Percentiles rank a stretch among this genome's conserved stretches.
Conservation (phyloP, 352 stramenopile genomes). For the Pythium rhizo-oryzae region DNA sequence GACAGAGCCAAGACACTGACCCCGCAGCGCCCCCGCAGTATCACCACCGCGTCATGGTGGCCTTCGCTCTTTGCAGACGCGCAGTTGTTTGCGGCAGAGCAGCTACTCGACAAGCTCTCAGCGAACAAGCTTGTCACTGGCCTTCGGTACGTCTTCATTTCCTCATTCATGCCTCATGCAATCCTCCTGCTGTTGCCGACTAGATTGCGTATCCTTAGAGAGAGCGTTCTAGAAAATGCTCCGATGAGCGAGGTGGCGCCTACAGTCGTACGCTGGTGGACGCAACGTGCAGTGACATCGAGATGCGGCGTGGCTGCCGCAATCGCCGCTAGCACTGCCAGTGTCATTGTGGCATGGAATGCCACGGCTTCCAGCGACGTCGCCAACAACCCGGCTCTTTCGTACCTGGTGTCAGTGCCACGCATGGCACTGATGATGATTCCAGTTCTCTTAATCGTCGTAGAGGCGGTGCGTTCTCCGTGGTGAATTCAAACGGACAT, state of each 20-base stretch:
- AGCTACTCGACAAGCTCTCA: slow-evolving; percentile 7
- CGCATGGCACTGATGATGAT: background rate
- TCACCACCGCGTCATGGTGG: background rate
- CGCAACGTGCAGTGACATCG: background rate
- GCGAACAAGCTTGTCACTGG: background rate
- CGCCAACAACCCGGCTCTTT: background rate
- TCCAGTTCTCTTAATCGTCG: background rate
- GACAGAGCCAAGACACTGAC: background rate
- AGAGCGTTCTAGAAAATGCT: background rate
- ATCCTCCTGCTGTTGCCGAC: background rate
- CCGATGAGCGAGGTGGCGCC: background rate
- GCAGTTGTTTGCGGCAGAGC: background rate
- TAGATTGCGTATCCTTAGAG: background rate
- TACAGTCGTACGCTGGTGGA: slow-evolving; percentile 4
- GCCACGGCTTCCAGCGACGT: background rate
- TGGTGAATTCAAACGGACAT: background rate
- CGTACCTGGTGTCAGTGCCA: background rate
- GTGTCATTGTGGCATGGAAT: background rate
- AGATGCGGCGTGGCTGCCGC: background rate
- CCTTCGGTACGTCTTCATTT: slow-evolving; percentile 2
- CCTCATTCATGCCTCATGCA: background rate
- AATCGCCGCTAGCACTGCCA: background rate
- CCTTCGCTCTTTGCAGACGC: background rate
- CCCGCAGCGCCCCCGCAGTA: background rate
- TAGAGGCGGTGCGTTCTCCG: background rate